These are phyloP conservation scores for Phytopythium aichiense DNA, from an alignment of 352 stramenopile genomes.

Conservation along the genomic window DNA sequence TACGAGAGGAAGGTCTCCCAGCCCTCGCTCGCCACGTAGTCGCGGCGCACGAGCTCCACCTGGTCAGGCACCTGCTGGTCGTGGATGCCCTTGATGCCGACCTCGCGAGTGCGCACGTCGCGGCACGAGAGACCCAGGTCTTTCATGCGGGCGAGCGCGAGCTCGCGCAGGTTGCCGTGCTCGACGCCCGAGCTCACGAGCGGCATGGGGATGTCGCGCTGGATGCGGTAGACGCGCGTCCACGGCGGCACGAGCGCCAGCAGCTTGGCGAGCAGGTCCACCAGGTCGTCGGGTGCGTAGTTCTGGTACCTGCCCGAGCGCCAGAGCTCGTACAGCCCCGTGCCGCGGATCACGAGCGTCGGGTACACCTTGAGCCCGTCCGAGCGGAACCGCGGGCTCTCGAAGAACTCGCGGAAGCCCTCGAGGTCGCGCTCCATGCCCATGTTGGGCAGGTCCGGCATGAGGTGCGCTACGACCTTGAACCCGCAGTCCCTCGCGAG, in stretches of 20 bases:
- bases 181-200: constrained; percentile 95
- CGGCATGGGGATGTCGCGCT: constrained; percentile 98
- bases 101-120: constrained; percentile 94
- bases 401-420: constrained; percentile 96
- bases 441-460: constrained; percentile 97
- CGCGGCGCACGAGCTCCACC: constrained; percentile 94
- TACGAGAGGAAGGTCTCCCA: constrained; percentile 98
- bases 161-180: constrained; percentile 94
- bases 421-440: constrained; percentile 94
- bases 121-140: constrained; percentile 91
- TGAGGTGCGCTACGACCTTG: constrained; percentile 98
- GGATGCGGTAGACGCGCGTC: constrained; percentile 95
- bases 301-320: constrained; percentile 93
- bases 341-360: constrained; percentile 96
- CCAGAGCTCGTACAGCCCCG: constrained; percentile 97
- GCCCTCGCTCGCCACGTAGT: constrained; percentile 95
- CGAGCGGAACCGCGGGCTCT: constrained; percentile 93
- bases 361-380: constrained; percentile 97
- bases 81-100: constrained; percentile 97
- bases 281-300: constrained; percentile 74
- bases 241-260: constrained; percentile 95
- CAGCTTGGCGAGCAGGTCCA: constrained; percentile 92
- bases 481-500: constrained; percentile 94
- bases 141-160: constrained; percentile 90
- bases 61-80: constrained; percentile 91